A percentile compares a stretch with the other conserved stretches of the same genome.
These are phyloP conservation scores for Trichoderma gracile DNA, from an alignment of 2,329 filamentous ascomycete species.

Conservation along the genomic window DNA sequence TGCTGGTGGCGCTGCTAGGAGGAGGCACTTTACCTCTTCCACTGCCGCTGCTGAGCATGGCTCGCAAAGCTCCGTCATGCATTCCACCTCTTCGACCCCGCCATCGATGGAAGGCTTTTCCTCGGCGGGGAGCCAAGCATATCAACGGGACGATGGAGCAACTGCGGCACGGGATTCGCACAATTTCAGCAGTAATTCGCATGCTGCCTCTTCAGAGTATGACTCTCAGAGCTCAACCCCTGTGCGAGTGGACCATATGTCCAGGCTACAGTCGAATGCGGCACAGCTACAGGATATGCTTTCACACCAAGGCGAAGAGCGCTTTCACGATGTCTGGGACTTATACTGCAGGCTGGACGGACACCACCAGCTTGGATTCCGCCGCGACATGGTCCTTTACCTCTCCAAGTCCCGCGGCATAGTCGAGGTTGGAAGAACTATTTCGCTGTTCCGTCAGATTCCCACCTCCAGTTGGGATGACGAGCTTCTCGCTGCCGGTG, in stretches of 20 bases:
- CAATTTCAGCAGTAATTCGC: neutral
- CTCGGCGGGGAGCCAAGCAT: neutral
- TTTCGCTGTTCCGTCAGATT: conserved; percentile 46
- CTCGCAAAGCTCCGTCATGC: conserved; percentile 2
- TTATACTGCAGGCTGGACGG: conserved; percentile 44
- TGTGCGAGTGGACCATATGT: neutral
- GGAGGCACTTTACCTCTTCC: conserved; percentile 35
- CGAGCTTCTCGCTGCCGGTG: conserved; percentile 42
- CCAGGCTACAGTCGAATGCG: conserved; percentile 5
- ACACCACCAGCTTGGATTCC: conserved; percentile 34
- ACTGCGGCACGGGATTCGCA: neutral
- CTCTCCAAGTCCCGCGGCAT: conserved; percentile 47
- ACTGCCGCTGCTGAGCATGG: conserved; percentile 25
- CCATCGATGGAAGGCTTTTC: conserved; percentile 9
- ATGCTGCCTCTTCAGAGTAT: neutral
- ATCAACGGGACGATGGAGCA: neutral
- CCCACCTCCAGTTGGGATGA: conserved; percentile 44
- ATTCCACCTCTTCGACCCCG: neutral
- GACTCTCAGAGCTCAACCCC: neutral
- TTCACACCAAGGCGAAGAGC: conserved; percentile 30
- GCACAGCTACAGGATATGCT: conserved; percentile 31
- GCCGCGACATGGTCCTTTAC: conserved; percentile 42
- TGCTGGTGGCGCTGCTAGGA: conserved; percentile 28
- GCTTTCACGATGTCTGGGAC: conserved; percentile 47
- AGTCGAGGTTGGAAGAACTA: conserved; percentile 49